Base-by-base conservation (phyloP, 768 basidiomycete genomes). In the Mycena sanguinolenta region DNA sequence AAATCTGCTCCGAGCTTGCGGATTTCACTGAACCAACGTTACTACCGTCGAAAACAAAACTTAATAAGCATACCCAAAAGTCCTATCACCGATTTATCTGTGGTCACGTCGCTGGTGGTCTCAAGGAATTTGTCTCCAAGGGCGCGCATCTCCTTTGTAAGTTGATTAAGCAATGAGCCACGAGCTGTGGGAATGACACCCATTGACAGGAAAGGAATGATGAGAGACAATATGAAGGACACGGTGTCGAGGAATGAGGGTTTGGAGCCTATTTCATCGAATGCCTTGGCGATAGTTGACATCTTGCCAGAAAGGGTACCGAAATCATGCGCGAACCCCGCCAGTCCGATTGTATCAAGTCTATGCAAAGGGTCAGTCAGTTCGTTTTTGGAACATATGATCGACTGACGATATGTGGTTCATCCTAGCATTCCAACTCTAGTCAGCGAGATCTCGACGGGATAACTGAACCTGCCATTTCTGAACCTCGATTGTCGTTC, bases 311-410 rank as follows among this genome's bases (percentile, higher is more conserved):
- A 12, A n/a, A 65, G 55, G 14, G 64, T 65, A 42, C 64, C 28
- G 17, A 65, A 65, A 34, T 65, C 63, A 46, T 65, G 63, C n/a
- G 63, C 55, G 30, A 65, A 65, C 27, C 64, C 64, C 30, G 64
- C 64, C 2, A 65, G 46, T 13, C 64, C 64, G 42, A 65, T 65
- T 36, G 64, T 58, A 36, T 65, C 64, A 2, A 65, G 42, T 25
- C 64, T n/a, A n/a, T 65, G 23, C 8, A 23, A 14, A 6, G 10
- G 19, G 4, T 5, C 36, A 64, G 10, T 4, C 4, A 12, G 4
- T 44, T 44, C 19, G 12, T 14, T 8, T 7, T 44, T 17, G 8
- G 16, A 9, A 17, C 16, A 16, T 36, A 16, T n/a, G 0, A 7
- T 10, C 5, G 42, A 21, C 16, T 58, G 23, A 66, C 65, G 65